Evolutionary conservation across 257 asterid genomes (phyloP).

Genomic region (Rauvolfia tetraphylla): DNA sequence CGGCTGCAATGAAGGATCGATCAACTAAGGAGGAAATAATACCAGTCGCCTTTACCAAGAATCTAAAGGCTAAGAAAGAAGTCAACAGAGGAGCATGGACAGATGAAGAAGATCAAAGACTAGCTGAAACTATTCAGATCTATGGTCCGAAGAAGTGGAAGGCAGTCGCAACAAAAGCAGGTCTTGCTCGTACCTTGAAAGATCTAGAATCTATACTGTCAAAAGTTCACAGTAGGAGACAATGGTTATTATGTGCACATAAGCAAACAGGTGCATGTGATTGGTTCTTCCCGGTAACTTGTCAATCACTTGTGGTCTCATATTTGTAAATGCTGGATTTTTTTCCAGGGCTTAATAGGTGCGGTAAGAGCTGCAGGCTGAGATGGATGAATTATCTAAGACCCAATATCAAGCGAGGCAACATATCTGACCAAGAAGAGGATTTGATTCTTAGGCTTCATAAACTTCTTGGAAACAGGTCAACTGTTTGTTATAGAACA

Average conservation of each 20-base stretch:
- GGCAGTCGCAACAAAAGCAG: slow-evolving; percentile 45
- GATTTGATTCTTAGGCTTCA: slow-evolving; percentile 58
- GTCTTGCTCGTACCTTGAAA: slow-evolving; percentile 16
- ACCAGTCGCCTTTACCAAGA: neutral
- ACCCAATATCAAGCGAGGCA: slow-evolving; percentile 56
- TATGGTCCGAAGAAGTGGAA: slow-evolving; percentile 48
- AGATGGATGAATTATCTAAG: slow-evolving; percentile 63
- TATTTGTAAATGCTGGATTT: neutral
- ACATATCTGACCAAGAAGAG: slow-evolving; percentile 56
- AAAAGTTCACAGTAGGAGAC: no score
- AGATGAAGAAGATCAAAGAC: slow-evolving; percentile 48
- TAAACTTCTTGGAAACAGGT: slow-evolving; percentile 55
- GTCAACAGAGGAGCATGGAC: slow-evolving; percentile 53
- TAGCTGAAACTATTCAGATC: slow-evolving; percentile 35
- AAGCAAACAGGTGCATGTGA: neutral
- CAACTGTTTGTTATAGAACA: neutral
- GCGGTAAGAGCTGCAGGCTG: slow-evolving; percentile 53
- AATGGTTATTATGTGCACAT: no score
- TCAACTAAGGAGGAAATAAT: slow-evolving; percentile 10
- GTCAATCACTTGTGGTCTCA: neutral
- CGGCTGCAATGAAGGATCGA: slow-evolving; percentile 18
- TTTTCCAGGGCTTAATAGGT: slow-evolving; percentile 32
- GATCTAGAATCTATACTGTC: neutral
- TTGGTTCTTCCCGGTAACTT: neutral
- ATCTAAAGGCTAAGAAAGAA: slow-evolving; percentile 23